Base-by-base conservation (phyloP, 2,329 filamentous ascomycete genomes). In the Aspergillus novoparasiticus region DNA sequence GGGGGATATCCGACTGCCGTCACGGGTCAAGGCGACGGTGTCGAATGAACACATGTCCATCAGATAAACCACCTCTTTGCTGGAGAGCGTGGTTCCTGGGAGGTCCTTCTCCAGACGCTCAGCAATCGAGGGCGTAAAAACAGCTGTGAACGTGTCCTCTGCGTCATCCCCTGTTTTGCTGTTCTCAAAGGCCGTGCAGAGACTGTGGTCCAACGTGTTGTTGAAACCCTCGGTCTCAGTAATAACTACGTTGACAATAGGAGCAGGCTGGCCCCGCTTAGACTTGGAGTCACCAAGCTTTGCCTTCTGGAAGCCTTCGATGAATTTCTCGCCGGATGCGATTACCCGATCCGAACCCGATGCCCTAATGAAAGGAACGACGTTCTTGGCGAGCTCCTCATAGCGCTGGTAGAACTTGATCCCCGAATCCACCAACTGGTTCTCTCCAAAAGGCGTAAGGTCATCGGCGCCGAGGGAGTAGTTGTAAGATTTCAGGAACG, bases 41-140 rank as follows among this genome's bases (percentile, higher is more conserved):
- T 90, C 85, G 79, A 93, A 97, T 0, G 94, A 89, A 72, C 94
- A 97, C 64, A 97, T 82, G 71, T 97, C 93, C 93, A 97, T 97
- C 39, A 97, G 75, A 62, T 85, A 86, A 61, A 93, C 81, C 0
- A 88, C 86, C 39, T 94, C 88, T 1, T 80, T 72, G 14, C 82
- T 73, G 3, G 85, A 86, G 48, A 97, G 76, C 64, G 90, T 87
- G 6, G 86, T 88, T 2, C 90, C 90, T 0, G 84, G 84, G 0
- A 97, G 82, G 64, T 89, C 86, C 16, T 79, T 71, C 73, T 94
- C 93, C 46, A 97, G 78, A 9, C 92, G 87, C 2, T 83, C 76
- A n/a, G 85, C 84, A 39, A 97, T 91, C 0, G 86, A 78, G 0
- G 87, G 86, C 1, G 87, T 82, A 73, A 95, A 96, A 6, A 85